phyloP scores from a whole-genome alignment of 2,329 filamentous ascomycete species.

The Kalmusia sp. region DNA sequence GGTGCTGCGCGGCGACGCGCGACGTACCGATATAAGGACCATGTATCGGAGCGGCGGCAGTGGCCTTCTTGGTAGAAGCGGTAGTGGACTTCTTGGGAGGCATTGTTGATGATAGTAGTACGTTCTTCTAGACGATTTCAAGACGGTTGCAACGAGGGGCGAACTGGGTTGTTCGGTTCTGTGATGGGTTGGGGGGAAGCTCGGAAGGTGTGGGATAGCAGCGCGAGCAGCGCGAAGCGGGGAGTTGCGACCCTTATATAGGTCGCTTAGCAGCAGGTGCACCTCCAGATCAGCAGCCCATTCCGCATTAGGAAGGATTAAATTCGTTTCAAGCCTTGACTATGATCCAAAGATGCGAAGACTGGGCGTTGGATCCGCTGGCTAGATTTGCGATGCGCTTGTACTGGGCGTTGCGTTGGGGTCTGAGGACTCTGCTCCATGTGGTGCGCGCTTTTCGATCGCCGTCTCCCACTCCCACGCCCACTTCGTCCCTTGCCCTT shows the following conservation, averaged over 20 bases:
- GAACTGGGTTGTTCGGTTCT: conserved; percentile 26
- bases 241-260: conserved; percentile 40
- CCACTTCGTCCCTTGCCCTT: background rate
- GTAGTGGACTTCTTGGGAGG: conserved; percentile 69
- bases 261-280: conserved; percentile 32
- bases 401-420: conserved; percentile 25
- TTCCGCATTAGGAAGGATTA: conserved; percentile 41
- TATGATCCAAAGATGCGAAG: conserved; percentile 4
- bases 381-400: conserved; percentile 5
- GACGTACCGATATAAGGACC: conserved; percentile 70
- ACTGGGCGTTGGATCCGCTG: conserved; percentile 2
- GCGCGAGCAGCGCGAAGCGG: conserved; percentile 34
- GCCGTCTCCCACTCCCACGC: background rate
- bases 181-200: conserved; percentile 28
- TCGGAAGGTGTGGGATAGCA: conserved; percentile 27
- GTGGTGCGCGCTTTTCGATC: conserved; percentile 6
- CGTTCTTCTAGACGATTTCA: conserved; percentile 28
- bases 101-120: conserved; percentile 57
- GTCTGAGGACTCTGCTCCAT: conserved; percentile 17
- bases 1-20: conserved; percentile 53
- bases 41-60: conserved; percentile 62
- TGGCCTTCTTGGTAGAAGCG: conserved; percentile 65
- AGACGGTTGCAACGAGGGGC: conserved; percentile 45
- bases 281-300: conserved; percentile 39
- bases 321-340: conserved; percentile 13